Percentiles rank a stretch among this genome's conserved stretches.
Conservation (phyloP, 2,329 filamentous ascomycete species). For the Xylariaceae sp. region DNA sequence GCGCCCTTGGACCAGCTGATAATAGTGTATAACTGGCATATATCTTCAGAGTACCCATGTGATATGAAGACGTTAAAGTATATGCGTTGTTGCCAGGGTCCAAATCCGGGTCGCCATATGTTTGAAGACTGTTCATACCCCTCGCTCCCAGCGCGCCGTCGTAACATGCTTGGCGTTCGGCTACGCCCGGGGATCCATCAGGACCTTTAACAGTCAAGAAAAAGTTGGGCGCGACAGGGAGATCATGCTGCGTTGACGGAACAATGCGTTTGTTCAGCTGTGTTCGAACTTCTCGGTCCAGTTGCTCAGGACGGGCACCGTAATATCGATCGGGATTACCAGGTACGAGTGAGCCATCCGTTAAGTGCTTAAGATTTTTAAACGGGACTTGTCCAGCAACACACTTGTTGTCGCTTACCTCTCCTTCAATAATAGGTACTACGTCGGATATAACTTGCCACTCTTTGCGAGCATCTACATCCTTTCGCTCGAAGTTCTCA, state of each 20-base stretch:
- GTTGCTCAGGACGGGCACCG: slow-evolving; percentile 11
- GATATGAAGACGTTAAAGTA: too few species aligned
- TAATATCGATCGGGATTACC: slow-evolving; percentile 17
- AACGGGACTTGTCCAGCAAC: slow-evolving; percentile 7
- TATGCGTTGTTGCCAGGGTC: too few species aligned
- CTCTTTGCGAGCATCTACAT: slow-evolving; percentile 4
- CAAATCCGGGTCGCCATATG: too few species aligned
- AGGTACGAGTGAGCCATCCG: slow-evolving; percentile 11
- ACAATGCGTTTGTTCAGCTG: too few species aligned
- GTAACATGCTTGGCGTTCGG: slow-evolving; percentile 40
- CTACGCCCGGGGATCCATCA: slow-evolving; percentile 36
- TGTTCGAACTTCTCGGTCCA: background rate
- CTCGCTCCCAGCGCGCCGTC: slow-evolving; percentile 43
- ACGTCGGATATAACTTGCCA: background rate
- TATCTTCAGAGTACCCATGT: background rate
- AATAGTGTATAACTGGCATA: slow-evolving; percentile 8
- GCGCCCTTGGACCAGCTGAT: background rate
- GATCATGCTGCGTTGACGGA: too few species aligned
- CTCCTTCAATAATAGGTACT: slow-evolving; percentile 9
- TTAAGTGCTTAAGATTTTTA: slow-evolving; percentile 8
- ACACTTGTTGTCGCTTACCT: background rate
- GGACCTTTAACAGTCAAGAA: too few species aligned
- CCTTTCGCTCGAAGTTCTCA: slow-evolving; percentile 26
- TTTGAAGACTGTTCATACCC: too few species aligned
- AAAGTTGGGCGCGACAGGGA: too few species aligned